Base-by-base conservation (phyloP, 2,329 filamentous ascomycete genomes). In the Stenocarpella maydis region DNA sequence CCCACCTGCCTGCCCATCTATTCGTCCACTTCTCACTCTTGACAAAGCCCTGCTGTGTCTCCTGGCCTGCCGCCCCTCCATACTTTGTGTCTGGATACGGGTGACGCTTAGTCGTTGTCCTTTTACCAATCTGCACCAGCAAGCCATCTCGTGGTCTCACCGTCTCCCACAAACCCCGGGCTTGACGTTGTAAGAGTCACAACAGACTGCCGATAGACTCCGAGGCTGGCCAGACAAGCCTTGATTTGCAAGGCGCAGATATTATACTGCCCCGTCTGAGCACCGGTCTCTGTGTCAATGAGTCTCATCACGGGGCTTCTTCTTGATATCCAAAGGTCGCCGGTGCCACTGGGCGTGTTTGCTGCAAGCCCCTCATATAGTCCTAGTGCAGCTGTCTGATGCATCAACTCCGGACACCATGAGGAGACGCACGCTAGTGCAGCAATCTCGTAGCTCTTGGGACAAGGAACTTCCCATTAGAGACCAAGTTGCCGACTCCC, bases 141-240 rank as follows among this genome's bases (percentile, higher is more conserved):
- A 53, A 50, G 43, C 24, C 39, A 28, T 61, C 39, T 61, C 15
- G 31, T 47, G 19, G 60, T 54, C 52, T 41, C 19, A 50, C 26
- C 26, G 21, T 8, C 28, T 31, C 28, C n/a, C 10, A 10, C 45
- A 37, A 41, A 19, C 53, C 21, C 21, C 17, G 14, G 63, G 24
- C 39, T 47, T 34, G 54, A 58, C 69, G 66, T 54, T 34, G 66
- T 64, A 43, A n/a, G n/a, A 55, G 39, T 45, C 60, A 28, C 50
- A 52, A 37, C 50, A 49, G 50, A 60, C 45, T 64, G 45, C n/a
- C 43, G 43, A 58, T 52, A 31, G 28, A 28, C 58, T 24, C 43
- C 21, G 28, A 34, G 41, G 26, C 43, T 34, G 41, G 41, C 43
- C 58, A 37, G 58, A 14, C 28, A 63, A 47, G 37, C 43, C 19